Evolutionary conservation across 257 asterid genomes (phyloP).

Genomic region (Nicotiana sylvestris): DNA sequence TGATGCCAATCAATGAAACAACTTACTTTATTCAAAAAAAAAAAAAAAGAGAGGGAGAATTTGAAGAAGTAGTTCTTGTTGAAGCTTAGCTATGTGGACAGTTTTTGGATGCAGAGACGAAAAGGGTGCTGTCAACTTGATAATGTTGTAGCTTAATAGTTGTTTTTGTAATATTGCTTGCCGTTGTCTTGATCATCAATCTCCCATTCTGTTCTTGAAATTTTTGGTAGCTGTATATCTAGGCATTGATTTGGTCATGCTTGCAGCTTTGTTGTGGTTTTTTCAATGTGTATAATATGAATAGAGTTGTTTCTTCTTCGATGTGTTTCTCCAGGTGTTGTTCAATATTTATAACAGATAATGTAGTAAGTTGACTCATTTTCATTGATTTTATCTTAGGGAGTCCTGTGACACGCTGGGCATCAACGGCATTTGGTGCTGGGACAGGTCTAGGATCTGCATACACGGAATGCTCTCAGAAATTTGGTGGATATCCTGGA

Average conservation of each 20-base stretch:
- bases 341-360: background rate
- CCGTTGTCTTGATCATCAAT: background rate
- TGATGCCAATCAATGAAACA: no score
- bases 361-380: background rate
- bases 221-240: background rate
- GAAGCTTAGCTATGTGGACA: background rate
- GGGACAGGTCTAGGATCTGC: slow-evolving; percentile 89
- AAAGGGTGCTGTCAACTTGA: background rate
- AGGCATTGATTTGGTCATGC: background rate
- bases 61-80: background rate
- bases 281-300: background rate
- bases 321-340: background rate
- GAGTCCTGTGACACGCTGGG: slow-evolving; percentile 91
- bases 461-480: slow-evolving; percentile 72
- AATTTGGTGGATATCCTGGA: slow-evolving; percentile 42
- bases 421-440: slow-evolving; percentile 81
- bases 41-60: background rate
- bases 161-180: background rate
- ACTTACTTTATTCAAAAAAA: no score
- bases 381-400: slow-evolving; percentile 36
- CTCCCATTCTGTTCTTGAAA: background rate
- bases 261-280: background rate
- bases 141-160: background rate
- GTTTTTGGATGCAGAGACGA: background rate
- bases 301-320: background rate